These are phyloP conservation scores for Penicillium crystallinum DNA, from an alignment of 495 filamentous ascomycete species.

Conservation along the genomic window DNA sequence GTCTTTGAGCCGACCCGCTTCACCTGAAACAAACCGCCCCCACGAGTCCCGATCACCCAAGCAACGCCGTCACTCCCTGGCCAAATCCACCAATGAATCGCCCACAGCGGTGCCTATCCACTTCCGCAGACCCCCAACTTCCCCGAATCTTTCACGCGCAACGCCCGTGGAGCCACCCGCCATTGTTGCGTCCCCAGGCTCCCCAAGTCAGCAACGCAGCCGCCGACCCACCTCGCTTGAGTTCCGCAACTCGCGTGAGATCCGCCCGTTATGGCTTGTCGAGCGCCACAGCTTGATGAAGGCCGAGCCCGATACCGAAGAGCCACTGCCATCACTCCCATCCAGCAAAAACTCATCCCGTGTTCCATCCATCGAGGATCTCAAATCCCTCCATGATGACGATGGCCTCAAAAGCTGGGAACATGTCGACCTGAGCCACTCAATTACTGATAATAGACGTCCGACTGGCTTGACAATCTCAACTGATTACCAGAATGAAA, in stretches of 20 bases:
- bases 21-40: constrained; percentile 23
- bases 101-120: constrained; percentile 48
- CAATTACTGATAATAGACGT: constrained; percentile 14
- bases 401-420: constrained; percentile 31
- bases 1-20: constrained; percentile 36
- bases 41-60: constrained; percentile 8
- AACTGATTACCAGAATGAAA: constrained; percentile 12
- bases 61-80: constrained; percentile 30
- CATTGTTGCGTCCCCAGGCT: constrained; percentile 20
- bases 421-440: constrained; percentile 20
- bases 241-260: constrained; percentile 43
- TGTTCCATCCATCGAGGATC: constrained; percentile 40
- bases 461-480: constrained; percentile 21
- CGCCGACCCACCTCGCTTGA: constrained; percentile 43
- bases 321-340: constrained; percentile 44
- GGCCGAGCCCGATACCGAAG: constrained; percentile 31
- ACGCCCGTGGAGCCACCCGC: constrained; percentile 27
- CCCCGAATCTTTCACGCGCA: constrained; percentile 32
- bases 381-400: constrained; percentile 27
- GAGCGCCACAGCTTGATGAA: constrained; percentile 42
- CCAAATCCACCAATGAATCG: constrained; percentile 32
- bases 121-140: constrained; percentile 45
- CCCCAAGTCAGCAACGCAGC: constrained; percentile 32
- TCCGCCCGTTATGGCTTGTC: constrained; percentile 47
- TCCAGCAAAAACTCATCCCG: constrained; percentile 46